A percentile compares a stretch with the other conserved stretches of the same genome.
Conservation (phyloP, 2,329 filamentous ascomycete species). For the Neospermospora avenae region DNA sequence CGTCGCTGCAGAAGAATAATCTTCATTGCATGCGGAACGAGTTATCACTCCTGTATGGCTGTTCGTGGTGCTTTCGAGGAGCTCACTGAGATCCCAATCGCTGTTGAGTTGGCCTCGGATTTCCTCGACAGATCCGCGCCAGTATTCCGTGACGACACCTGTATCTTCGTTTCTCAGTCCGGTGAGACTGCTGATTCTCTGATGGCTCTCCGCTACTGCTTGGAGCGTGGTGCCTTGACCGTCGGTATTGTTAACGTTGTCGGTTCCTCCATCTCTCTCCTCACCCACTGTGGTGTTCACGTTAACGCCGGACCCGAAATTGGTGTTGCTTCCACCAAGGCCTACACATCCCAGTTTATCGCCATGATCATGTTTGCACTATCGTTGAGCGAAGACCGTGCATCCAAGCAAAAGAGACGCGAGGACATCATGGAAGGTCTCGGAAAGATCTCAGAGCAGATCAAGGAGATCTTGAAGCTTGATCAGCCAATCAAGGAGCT, state of each 20-base stretch:
- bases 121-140: slow-evolving; percentile 96
- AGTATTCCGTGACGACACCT: slow-evolving; percentile 98
- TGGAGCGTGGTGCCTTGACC: slow-evolving; percentile 94
- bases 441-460: slow-evolving; percentile 81
- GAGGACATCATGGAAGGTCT: slow-evolving; percentile 97
- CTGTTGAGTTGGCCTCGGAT: slow-evolving; percentile 94
- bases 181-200: slow-evolving; percentile 98
- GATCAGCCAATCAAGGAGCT: slow-evolving; percentile 93
- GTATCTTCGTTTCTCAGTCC: slow-evolving; percentile 97
- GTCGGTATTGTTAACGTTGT: slow-evolving; percentile 99
- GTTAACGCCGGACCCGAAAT: slow-evolving; percentile 99
- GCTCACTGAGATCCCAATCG: slow-evolving; percentile 94
- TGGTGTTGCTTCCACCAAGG: slow-evolving; percentile 98
- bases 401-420: slow-evolving; percentile 86
- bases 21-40: slow-evolving; percentile 98
- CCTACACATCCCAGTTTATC: slow-evolving; percentile 98
- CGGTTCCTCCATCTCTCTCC: slow-evolving; percentile 95
- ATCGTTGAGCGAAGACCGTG: slow-evolving; percentile 92
- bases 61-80: slow-evolving; percentile 98
- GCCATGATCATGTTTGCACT: slow-evolving; percentile 99
- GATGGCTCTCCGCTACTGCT: slow-evolving; percentile 94
- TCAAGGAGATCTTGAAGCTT: slow-evolving; percentile 86
- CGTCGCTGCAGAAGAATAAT: slow-evolving; percentile 96
- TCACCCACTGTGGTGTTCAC: slow-evolving; percentile 99
- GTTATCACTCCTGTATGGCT: slow-evolving; percentile 99